phyloP scores from a whole-genome alignment of 306 rosid genomes.

The Ziziphus jujuba region DNA sequence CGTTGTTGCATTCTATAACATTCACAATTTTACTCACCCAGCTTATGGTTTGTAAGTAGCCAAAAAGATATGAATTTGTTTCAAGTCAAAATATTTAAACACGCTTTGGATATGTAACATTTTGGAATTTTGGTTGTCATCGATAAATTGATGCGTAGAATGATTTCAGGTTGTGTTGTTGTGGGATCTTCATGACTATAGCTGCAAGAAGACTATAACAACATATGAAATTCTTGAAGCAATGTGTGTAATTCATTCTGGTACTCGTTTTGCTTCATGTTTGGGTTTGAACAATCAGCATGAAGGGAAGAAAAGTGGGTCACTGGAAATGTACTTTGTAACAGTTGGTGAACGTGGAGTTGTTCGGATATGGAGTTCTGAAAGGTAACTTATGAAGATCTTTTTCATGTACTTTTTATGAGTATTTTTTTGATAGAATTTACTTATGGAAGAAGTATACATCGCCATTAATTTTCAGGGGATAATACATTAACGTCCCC shows the following conservation, averaged over 20 bases:
- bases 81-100: background rate
- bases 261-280: constrained; percentile 53
- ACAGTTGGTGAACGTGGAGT: constrained; percentile 91
- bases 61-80: background rate
- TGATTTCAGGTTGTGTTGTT: constrained; percentile 78
- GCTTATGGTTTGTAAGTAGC: too few relatives aligned
- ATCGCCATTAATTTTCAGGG: too few relatives aligned
- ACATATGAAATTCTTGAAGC: constrained; percentile 92
- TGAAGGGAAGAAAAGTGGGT: constrained; percentile 42
- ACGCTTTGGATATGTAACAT: background rate
- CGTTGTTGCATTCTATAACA: too few relatives aligned
- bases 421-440: background rate
- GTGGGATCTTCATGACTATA: constrained; percentile 84
- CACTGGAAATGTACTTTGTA: constrained; percentile 50
- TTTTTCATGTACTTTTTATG: constrained; percentile 13
- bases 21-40: too few relatives aligned
- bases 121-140: constrained; percentile 1
- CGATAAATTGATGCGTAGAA: constrained; percentile 15
- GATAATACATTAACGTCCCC: too few relatives aligned
- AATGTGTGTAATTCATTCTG: constrained; percentile 56
- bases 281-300: constrained; percentile 34
- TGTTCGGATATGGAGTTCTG: constrained; percentile 89
- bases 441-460: too few relatives aligned
- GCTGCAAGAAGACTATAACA: constrained; percentile 75
- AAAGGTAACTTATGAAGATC: constrained; percentile 52